phyloP scores from a whole-genome alignment of 2,329 filamentous ascomycete species.

The Cercospora brassicicola region DNA sequence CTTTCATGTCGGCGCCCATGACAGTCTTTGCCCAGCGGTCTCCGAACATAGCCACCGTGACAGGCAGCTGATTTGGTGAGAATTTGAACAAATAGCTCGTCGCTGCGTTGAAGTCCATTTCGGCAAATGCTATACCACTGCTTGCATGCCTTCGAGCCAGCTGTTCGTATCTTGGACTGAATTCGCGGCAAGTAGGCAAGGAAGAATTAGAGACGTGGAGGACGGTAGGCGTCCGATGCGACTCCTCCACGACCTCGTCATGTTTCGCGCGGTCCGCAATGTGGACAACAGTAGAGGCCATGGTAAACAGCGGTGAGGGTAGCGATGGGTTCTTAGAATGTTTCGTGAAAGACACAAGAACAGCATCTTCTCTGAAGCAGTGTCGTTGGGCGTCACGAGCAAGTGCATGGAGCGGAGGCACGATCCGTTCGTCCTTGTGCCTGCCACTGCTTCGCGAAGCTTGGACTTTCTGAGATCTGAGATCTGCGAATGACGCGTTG shows the following conservation, averaged over 20 bases:
- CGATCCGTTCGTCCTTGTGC: background rate
- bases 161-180: constrained; percentile 21
- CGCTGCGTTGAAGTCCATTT: constrained; percentile 25
- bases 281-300: constrained; percentile 14
- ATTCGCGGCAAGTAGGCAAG: constrained; percentile 26
- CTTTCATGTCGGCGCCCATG: constrained; percentile 21
- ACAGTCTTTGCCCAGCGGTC: constrained; percentile 28
- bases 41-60: constrained; percentile 24
- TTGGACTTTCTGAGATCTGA: background rate
- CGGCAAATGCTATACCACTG: constrained; percentile 20
- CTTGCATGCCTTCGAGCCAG: constrained; percentile 14
- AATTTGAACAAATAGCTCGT: constrained; percentile 30
- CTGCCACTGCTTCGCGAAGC: constrained; percentile 6
- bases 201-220: constrained; percentile 49
- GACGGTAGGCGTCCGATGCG: constrained; percentile 31
- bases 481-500: constrained; percentile 4
- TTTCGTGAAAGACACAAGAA: background rate
- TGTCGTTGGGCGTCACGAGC: background rate
- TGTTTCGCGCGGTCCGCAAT: constrained; percentile 23
- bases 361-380: background rate
- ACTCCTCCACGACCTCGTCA: constrained; percentile 27
- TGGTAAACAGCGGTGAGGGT: constrained; percentile 1
- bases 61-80: constrained; percentile 28
- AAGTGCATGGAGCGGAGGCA: background rate
- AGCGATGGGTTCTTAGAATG: background rate